Conservation (phyloP, 2,329 filamentous ascomycete genomes). For the Aureobasidium pullulans region DNA sequence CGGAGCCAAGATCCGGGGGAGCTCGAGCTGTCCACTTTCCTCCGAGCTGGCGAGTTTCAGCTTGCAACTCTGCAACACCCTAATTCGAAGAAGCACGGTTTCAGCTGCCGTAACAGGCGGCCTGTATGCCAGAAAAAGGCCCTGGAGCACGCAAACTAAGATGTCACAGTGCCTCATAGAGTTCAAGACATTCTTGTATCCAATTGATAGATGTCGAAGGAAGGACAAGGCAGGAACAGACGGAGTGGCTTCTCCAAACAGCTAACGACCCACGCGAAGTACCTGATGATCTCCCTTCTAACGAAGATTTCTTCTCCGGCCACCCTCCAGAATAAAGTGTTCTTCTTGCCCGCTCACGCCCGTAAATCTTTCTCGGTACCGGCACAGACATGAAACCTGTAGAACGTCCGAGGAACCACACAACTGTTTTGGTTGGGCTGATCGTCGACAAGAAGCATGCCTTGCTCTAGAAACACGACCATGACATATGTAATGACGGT, state of each 20-base stretch:
- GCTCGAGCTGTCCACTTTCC: background rate
- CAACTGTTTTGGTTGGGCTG: background rate
- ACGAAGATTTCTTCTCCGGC: background rate
- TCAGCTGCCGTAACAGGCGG: background rate
- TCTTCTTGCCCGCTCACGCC: background rate
- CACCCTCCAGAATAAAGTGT: background rate
- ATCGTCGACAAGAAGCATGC: background rate
- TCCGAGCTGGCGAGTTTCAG: background rate
- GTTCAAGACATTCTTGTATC: background rate
- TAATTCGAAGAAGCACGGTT: background rate
- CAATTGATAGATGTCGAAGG: background rate
- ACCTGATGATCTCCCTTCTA: background rate
- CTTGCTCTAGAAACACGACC: background rate
- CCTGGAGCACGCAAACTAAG: background rate
- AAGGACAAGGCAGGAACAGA: background rate
- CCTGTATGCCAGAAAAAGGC: slow-evolving; percentile 1
- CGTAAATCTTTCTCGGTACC: background rate
- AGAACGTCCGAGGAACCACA: background rate
- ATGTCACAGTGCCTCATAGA: background rate
- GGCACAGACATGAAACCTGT: background rate
- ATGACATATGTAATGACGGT: background rate
- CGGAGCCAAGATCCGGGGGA: background rate
- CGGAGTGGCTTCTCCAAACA: background rate
- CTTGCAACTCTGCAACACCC: background rate
- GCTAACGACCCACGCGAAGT: background rate